These are phyloP conservation scores for Stemphylium vesicarium DNA, from an alignment of 2,329 filamentous ascomycete genomes.

Conservation along the genomic window DNA sequence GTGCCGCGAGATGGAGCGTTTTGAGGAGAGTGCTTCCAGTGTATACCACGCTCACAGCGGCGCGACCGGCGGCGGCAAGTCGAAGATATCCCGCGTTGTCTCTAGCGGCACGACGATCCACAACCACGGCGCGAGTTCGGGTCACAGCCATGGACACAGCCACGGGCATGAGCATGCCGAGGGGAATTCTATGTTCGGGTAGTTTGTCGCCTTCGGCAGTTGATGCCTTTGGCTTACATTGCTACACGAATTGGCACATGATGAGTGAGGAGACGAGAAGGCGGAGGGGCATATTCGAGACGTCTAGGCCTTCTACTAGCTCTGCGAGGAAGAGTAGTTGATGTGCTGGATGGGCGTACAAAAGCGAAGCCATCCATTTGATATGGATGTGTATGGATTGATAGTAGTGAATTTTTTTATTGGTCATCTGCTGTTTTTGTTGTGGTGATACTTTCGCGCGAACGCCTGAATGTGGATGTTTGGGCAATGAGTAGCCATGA, in stretches of 20 bases:
- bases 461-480: no score
- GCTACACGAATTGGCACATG: not conserved
- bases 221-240: not conserved
- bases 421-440: no score
- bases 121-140: constrained; percentile 14
- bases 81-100: constrained; percentile 14
- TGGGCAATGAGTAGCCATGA: no score
- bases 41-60: constrained; percentile 19
- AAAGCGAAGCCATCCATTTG: no score
- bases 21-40: constrained; percentile 24
- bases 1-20: constrained; percentile 32
- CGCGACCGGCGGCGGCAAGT: constrained; percentile 5
- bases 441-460: no score
- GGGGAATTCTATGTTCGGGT: constrained; percentile 15
- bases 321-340: not conserved
- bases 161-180: constrained; percentile 4
- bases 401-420: no score
- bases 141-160: constrained; percentile 2
- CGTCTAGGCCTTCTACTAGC: not conserved
- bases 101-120: constrained; percentile 24
- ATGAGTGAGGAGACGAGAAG: not conserved
- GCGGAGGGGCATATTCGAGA: constrained; percentile 1
- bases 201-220: not conserved
- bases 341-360: not conserved
- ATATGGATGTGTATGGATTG: not conserved